Percentiles rank a stretch among this genome's conserved stretches.
phyloP scores from a whole-genome alignment of 768 basidiomycete species.

The Hypholoma fasciculare region DNA sequence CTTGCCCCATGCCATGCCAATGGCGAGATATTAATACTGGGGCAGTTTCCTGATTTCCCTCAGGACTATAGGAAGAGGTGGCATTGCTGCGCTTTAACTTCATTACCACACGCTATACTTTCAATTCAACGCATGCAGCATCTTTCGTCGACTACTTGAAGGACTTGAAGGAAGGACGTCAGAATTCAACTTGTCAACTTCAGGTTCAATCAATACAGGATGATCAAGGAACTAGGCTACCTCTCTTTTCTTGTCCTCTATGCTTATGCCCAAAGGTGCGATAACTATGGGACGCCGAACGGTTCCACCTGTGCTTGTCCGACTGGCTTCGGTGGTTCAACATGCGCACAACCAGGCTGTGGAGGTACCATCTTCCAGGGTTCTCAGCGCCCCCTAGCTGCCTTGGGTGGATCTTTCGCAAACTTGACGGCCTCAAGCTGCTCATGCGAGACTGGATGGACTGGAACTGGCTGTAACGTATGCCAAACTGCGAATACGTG shows the following conservation, averaged over 20 bases:
- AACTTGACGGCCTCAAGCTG: conserved; percentile 73
- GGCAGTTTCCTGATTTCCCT: too few species aligned
- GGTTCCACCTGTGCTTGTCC: conserved; percentile 74
- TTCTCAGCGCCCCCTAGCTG: conserved; percentile 50
- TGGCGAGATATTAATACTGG: too few species aligned
- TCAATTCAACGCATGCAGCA: neutral
- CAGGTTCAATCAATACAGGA: neutral
- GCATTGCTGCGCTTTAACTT: neutral
- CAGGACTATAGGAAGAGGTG: too few species aligned
- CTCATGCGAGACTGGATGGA: conserved; percentile 74
- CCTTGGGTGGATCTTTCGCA: conserved; percentile 45
- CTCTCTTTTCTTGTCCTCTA: conserved; percentile 20
- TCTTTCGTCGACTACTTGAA: neutral
- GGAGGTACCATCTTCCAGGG: conserved; percentile 84
- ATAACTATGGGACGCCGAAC: conserved; percentile 65
- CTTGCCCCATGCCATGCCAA: neutral
- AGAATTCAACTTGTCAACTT: neutral
- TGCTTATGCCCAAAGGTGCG: conserved; percentile 49
- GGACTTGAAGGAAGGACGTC: neutral
- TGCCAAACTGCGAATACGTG: conserved; percentile 71
- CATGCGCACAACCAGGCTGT: conserved; percentile 71
- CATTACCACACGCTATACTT: neutral
- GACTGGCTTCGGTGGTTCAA: conserved; percentile 73
- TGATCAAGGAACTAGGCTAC: conserved; percentile 13
- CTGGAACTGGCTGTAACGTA: conserved; percentile 78